Conservation (phyloP, 345 rosid genomes). For the Eucalyptus polybractea region DNA sequence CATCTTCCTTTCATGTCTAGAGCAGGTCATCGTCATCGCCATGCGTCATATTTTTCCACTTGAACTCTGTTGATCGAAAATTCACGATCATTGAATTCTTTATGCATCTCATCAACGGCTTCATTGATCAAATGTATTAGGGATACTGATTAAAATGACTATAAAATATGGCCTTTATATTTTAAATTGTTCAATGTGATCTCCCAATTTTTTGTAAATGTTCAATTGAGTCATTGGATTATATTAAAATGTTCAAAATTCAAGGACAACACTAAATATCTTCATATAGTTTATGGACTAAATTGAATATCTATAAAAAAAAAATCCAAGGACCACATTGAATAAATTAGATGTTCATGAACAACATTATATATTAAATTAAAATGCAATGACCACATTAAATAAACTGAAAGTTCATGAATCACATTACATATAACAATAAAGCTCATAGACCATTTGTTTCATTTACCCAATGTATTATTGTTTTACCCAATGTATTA, state of each 20-base stretch:
- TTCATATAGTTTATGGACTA: too few species aligned
- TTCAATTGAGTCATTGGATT: too few species aligned
- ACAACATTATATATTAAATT: too few species aligned
- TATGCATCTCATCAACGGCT: neutral
- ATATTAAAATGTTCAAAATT: too few species aligned
- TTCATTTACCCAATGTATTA: neutral
- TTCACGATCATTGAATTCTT: fast-evolving
- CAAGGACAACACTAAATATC: fast-evolving
- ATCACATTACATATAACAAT: fast-evolving
- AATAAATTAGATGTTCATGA: too few species aligned
- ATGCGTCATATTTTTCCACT: neutral
- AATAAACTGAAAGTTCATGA: fast-evolving
- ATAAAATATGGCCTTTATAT: too few species aligned
- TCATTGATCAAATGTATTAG: neutral
- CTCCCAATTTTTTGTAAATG: too few species aligned
- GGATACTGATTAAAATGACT: neutral
- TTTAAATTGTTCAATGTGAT: too few species aligned
- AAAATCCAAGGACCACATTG: fast-evolving
- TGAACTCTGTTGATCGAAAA: too few species aligned
- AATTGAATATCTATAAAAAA: neutral
- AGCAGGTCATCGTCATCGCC: neutral
- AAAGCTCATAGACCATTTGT: too few species aligned
- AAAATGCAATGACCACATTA: too few species aligned
- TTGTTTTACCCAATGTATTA: neutral
- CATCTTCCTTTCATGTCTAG: neutral